Conservation (phyloP, 495 filamentous ascomycete genomes). For the Sporormia fimetaria region DNA sequence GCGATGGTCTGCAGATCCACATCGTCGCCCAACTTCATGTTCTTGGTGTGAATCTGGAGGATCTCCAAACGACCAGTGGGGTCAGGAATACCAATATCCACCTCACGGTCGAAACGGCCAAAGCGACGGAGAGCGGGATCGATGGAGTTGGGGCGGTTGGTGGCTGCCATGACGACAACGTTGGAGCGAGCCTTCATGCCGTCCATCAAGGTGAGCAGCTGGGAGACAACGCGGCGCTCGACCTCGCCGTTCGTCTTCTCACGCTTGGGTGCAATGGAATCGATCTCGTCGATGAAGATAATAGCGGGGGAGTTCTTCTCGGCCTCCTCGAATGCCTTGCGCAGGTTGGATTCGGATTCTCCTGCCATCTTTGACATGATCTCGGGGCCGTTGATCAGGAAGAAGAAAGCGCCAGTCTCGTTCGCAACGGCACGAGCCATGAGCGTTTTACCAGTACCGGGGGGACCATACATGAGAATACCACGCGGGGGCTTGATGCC, state of each 20-base stretch:
- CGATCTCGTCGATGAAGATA: slow-evolving; percentile 99
- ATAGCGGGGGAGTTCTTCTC: slow-evolving; percentile 99
- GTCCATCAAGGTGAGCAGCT: slow-evolving; percentile 96
- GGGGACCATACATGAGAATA: slow-evolving; percentile 94
- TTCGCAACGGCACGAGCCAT: slow-evolving; percentile 99
- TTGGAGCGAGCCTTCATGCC: slow-evolving; percentile 99
- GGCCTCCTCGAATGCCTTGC: slow-evolving; percentile 96
- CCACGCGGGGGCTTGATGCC: slow-evolving; percentile 99
- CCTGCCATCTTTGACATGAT: slow-evolving; percentile 99
- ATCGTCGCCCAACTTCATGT: slow-evolving; percentile 98
- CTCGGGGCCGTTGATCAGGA: slow-evolving; percentile 96
- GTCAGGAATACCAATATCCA: slow-evolving; percentile 95
- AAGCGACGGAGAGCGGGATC: slow-evolving; percentile 95
- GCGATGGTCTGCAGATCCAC: slow-evolving; percentile 96
- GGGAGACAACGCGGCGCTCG: slow-evolving; percentile 94
- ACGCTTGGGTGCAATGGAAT: slow-evolving; percentile 97
- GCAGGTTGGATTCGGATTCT: slow-evolving; percentile 94
- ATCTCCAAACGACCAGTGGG: slow-evolving; percentile 98
- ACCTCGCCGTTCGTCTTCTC: slow-evolving; percentile 99
- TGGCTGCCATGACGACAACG: slow-evolving; percentile 97
- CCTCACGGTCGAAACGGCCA: slow-evolving; percentile 96
- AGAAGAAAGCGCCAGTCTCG: slow-evolving; percentile 98
- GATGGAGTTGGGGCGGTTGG: slow-evolving; percentile 94
- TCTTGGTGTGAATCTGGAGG: slow-evolving; percentile 98
- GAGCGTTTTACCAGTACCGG: slow-evolving; percentile 97